phyloP scores from a whole-genome alignment of 768 basidiomycete genomes.

The Cystoderma amianthinum region DNA sequence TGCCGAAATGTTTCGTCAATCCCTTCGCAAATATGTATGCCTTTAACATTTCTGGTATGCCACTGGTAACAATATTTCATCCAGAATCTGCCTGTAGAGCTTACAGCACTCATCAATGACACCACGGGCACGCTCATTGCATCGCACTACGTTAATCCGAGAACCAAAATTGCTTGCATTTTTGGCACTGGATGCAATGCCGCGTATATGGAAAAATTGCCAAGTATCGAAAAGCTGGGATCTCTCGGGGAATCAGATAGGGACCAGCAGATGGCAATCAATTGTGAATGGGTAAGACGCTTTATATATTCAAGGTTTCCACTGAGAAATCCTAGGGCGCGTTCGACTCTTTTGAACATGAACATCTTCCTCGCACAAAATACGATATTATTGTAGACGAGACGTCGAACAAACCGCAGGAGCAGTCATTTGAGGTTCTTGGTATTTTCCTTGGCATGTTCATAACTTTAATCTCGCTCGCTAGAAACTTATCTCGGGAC shows the following conservation, averaged over 20 bases:
- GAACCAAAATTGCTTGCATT: conserved; percentile 90
- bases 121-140: conserved; percentile 98
- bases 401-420: conserved; percentile 91
- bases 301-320: background rate
- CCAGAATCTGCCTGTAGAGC: conserved; percentile 75
- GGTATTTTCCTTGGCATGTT: background rate
- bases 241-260: conserved; percentile 63
- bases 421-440: conserved; percentile 84
- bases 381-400: conserved; percentile 93
- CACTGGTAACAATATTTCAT: conserved; percentile 1
- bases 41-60: background rate
- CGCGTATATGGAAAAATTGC: conserved; percentile 91
- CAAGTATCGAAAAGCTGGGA: conserved; percentile 80
- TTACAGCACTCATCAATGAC: conserved; percentile 93
- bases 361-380: conserved; percentile 91
- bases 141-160: conserved; percentile 89
- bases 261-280: conserved; percentile 81
- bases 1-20: conserved; percentile 85
- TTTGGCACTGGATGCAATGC: conserved; percentile 99
- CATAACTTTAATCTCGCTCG: background rate
- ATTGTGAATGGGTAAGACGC: conserved; percentile 85
- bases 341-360: conserved; percentile 93
- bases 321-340: conserved; percentile 61
- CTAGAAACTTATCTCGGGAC: conserved; percentile 92
- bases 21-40: conserved; percentile 72